A percentile compares a stretch with the other conserved stretches of the same genome.
Conservation (phyloP, 2,329 filamentous ascomycete species). For the Hymenoscyphus repandus region DNA sequence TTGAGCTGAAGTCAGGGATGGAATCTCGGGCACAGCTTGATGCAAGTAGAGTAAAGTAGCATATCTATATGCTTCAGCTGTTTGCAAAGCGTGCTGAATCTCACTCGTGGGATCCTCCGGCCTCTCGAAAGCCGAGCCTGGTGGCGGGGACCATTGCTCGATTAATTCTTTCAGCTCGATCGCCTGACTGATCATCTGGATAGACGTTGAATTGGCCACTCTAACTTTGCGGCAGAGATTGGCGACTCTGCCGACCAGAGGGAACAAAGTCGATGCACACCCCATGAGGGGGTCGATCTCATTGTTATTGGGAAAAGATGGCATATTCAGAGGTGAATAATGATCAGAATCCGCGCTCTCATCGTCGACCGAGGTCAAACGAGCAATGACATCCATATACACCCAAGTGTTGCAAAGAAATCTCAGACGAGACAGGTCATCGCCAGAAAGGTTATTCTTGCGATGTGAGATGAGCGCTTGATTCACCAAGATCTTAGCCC, state of each 20-base stretch:
- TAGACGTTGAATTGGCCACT: constrained; percentile 45
- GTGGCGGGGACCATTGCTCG: constrained; percentile 56
- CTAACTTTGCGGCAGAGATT: constrained; percentile 60
- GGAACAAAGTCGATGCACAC: constrained; percentile 62
- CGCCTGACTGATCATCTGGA: constrained; percentile 56
- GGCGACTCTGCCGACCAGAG: constrained; percentile 60
- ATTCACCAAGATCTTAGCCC: constrained; percentile 58
- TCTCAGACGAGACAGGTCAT: constrained; percentile 49
- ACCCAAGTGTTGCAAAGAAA: constrained; percentile 70
- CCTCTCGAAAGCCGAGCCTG: constrained; percentile 44
- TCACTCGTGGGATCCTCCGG: constrained; percentile 60
- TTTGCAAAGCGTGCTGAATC: constrained; percentile 59
- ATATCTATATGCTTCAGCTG: constrained; percentile 62
- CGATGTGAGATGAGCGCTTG: constrained; percentile 47
- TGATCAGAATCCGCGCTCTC: constrained; percentile 50
- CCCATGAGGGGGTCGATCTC: constrained; percentile 69
- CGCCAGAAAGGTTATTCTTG: constrained; percentile 37
- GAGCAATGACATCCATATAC: constrained; percentile 68
- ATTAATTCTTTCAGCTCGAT: constrained; percentile 56
- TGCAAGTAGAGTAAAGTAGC: constrained; percentile 63
- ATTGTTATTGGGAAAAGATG: constrained; percentile 34
- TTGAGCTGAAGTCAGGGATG: constrained; percentile 49
- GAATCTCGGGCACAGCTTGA: constrained; percentile 63
- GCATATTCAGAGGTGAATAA: constrained; percentile 38
- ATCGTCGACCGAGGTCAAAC: constrained; percentile 54